Evolutionary conservation across 208 protist species (phyloP).

Genomic region (Tritrichomonas musculus): DNA sequence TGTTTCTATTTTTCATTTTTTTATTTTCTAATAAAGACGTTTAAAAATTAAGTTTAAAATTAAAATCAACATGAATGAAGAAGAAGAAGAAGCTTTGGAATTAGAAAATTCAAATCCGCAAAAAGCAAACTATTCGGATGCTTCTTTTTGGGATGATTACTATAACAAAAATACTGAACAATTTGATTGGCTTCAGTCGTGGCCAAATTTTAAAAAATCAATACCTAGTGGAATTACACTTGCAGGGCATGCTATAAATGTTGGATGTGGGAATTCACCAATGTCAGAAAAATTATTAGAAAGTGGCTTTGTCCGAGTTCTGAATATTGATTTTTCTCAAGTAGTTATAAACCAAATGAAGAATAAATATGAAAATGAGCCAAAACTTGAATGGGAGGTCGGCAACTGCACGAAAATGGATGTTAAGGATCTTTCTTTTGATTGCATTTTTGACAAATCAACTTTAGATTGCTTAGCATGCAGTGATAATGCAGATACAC

Average conservation of each 20-base stretch:
- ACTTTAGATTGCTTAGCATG: background rate
- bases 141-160: background rate
- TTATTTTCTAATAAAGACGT: no score
- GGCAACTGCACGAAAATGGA: background rate
- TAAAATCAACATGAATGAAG: no score
- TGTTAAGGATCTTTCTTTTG: background rate
- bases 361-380: background rate
- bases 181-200: background rate
- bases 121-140: background rate
- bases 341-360: background rate
- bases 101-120: no score
- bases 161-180: background rate
- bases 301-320: background rate
- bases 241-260: background rate
- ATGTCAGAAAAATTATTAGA: background rate
- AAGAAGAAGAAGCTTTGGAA: no score
- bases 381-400: background rate
- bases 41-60: no score
- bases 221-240: background rate
- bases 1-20: no score
- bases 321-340: background rate
- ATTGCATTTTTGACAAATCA: slow-evolving; percentile 5
- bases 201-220: background rate
- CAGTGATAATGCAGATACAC: background rate
- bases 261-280: background rate